Evolutionary conservation across 1,284 basidiomycete species (phyloP).

Genomic region (Malassezia yamatoensis): DNA sequence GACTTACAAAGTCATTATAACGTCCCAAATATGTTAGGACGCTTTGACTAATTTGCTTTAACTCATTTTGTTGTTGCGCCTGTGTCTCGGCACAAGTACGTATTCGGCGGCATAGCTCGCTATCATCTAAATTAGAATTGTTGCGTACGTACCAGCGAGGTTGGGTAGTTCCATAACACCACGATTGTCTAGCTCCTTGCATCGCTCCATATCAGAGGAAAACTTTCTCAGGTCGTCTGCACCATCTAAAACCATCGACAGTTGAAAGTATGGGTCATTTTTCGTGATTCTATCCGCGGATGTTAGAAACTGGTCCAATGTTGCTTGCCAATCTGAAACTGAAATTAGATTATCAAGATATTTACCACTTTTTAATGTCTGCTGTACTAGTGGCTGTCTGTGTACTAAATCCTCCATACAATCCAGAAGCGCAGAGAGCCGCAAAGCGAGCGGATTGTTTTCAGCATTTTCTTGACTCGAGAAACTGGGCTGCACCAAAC

Average conservation of each 20-base stretch:
- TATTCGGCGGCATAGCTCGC: background rate
- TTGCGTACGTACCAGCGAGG: conserved; percentile 10
- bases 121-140: background rate
- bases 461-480: too few relatives aligned
- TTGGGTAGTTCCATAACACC: conserved; percentile 1
- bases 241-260: conserved; percentile 13
- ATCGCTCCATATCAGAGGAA: conserved; percentile 5
- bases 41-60: background rate
- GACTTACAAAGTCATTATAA: conserved; percentile 8
- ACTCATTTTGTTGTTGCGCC: background rate
- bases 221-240: conserved; percentile 8
- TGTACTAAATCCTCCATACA: too few relatives aligned
- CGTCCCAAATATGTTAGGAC: background rate
- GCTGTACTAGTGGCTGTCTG: too few relatives aligned
- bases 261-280: conserved; percentile 3
- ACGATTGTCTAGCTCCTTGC: conserved; percentile 8
- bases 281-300: too few relatives aligned
- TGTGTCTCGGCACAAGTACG: background rate
- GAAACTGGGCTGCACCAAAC: too few relatives aligned
- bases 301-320: too few relatives aligned
- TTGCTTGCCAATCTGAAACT: too few relatives aligned
- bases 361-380: too few relatives aligned
- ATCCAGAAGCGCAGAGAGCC: too few relatives aligned
- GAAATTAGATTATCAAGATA: too few relatives aligned
- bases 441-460: too few relatives aligned